phyloP scores from a whole-genome alignment of 192 early-diverging fungal species.

The Entrophospora sp. region DNA sequence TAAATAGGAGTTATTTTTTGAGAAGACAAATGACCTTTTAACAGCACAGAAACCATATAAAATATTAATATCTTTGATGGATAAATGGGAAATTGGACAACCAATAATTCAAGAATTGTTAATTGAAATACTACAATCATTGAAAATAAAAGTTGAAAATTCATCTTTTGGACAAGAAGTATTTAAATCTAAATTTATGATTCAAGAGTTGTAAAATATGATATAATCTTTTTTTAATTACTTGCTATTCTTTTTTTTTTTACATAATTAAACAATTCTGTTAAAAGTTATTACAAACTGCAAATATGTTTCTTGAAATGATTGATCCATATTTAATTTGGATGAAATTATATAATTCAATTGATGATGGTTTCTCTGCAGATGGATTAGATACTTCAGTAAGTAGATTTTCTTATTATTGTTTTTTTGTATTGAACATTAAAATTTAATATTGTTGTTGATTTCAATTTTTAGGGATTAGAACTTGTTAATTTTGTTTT shows the following conservation, averaged over 20 bases:
- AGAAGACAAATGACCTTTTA: conserved; percentile 25
- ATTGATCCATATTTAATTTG: conserved; percentile 81
- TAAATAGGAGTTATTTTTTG: conserved; percentile 15
- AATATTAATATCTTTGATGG: conserved; percentile 77
- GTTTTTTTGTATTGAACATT: neutral
- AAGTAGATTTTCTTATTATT: neutral
- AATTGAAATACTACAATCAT: conserved; percentile 56
- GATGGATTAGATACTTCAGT: conserved; percentile 23
- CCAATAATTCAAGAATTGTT: conserved; percentile 66
- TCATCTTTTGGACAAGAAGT: conserved; percentile 36
- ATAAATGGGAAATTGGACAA: conserved; percentile 74
- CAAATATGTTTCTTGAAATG: conserved; percentile 85
- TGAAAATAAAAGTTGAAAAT: conserved; percentile 46
- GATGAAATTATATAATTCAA: conserved; percentile 54
- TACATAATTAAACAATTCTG: no score
- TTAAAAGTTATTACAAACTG: conserved; percentile 62
- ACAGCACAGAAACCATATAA: conserved; percentile 62
- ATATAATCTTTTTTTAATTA: no score
- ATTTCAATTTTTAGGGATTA: conserved; percentile 30
- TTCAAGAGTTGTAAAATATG: no score
- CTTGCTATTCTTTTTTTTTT: no score
- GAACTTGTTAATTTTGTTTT: conserved; percentile 66
- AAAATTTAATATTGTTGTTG: no score
- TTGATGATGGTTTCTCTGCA: conserved; percentile 37
- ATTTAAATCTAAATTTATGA: neutral